Base-by-base conservation (phyloP, 139 green algal species). In the Chlamydomonas sphaeroides region DNA sequence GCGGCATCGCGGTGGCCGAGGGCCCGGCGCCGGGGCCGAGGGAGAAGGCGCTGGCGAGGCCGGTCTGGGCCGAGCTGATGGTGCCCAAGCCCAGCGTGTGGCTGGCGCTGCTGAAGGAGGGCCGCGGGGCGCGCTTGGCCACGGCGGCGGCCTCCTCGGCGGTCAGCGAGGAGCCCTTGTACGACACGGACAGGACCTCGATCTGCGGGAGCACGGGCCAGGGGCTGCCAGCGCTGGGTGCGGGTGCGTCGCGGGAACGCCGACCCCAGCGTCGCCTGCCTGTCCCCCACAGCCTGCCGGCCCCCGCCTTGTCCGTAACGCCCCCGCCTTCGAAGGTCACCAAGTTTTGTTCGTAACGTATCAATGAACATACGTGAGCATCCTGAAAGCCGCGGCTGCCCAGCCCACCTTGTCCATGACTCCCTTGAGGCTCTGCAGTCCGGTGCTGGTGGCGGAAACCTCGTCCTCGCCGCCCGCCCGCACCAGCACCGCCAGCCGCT, bases 131-230 rank as follows among this genome's bases (percentile, higher is more conserved):
- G 30, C 48, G 69, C 32, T 45, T 42, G 30, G 48, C 69, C 69
- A 77, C 18, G 32, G 65, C 69, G 23, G 69, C 69, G 7, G 69
- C 45, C 69, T 77, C 69, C 69, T 77, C 69, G 28, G 42, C 30
- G 25, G 69, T 35, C 48, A 77, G 45, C 23, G 32, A 48, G n/a
- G 69, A 41, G 36, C 49, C 69, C 69, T 77, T 77, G 45, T 77
- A 77, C 69, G 69, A 77, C 48, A 77, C 69, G 1, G 69, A 77
- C 48, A 77, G 39, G 45, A 77, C 45, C 45, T 77, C 69, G 48
- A 77, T 77, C 69, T 77, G 61, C 3, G 36, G n/a, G n/a, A n/a
- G n/a, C n/a, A n/a, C n/a, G n/a, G n/a, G n/a, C n/a, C n/a, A n/a
- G n/a, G n/a, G n/a, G n/a, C n/a, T n/a, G n/a, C n/a, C n/a, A n/a